Evolutionary conservation across 2,329 filamentous ascomycete genomes (phyloP), one percentile per base, ranked within the genome.

Genomic region (Ciborinia camelliae): DNA sequence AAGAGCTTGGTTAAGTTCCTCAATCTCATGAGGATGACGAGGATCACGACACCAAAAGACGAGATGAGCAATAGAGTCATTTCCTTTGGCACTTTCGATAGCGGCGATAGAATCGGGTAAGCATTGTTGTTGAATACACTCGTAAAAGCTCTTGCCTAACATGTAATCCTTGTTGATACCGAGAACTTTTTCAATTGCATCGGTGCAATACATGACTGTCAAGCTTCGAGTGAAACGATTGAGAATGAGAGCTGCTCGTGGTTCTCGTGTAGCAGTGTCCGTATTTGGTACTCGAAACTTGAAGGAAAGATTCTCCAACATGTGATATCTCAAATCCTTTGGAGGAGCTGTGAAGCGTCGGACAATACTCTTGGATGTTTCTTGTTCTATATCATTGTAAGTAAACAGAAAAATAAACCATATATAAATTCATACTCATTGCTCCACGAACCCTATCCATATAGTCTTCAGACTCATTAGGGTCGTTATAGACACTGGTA

Each of bases 31-130:
- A 35, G 81, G 82, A 64, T 83, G 79, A 37, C 88, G 82, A 23
- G 91, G 91, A 73, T 95, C 89, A 62, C 90, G 84, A 72, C 90
- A 94, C 84, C 87, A 91, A 75, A 96, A 96, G 23, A 92, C 89
- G 66, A 96, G 81, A 72, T 96, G 96, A 2, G 92, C 91, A 72
- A 96, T 95, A 2, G 92, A 96, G 75, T 96, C 91, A 71, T 96
- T 96, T 35, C 89, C 89, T 75, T 96, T 96, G 28, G 92, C 91
- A 69, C 89, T 90, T 76, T 96, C 92, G 39, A 96, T 77, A 71
- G 90, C 93, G 67, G 86, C 84, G 41, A 94, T 86, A 4, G 91
- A 91, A 70, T 95, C 90, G 10, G 84, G 80, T 35, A 95, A 80
- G 70, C 90, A 95, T 67, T 87, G 89, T 70, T 90, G 86, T 65